Base-by-base conservation (phyloP, 1,284 basidiomycete genomes). In the Ganoderma leucocontextum region DNA sequence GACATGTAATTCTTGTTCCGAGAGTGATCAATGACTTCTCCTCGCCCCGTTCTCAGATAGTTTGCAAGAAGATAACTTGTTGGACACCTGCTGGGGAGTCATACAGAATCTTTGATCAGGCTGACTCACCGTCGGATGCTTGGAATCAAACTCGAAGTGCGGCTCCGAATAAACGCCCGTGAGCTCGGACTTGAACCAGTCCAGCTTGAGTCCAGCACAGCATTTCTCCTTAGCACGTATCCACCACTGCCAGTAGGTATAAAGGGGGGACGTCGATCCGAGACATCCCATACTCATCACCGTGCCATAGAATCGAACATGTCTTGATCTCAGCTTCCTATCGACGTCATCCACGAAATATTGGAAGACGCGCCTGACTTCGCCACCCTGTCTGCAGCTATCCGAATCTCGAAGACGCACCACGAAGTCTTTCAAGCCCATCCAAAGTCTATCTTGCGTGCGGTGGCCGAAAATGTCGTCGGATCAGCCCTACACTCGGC, bases 401-500 rank as follows among this genome's bases (percentile, higher is more conserved):
- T 81, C 61, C 73, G 77, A 4, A 70, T 76, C 15, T 80, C 78
- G 35, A 82, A 80, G 65, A 62, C 66, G 8, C 65, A 81, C 44
- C 75, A 83, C 62, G 64, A 71, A 39, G 77, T 80, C 69, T 84
- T 80, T 68, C 62, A 76, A 38, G 58, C 67, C 2, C 80, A 76
- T 41, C 78, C 81, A 1, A 76, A 73, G 29, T 80, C 80, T 2
- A 78, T 81, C 42, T 57, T 79, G 2, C 70, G 73, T 33, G 70
- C 78, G 4, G 79, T 85, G 17, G 74, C 80, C 3, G 70, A 72
- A 22, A 83, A 83, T 66, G 69, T 79, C 4, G 71, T 78, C 4
- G 84, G 82, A 9, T 74, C 77, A 2, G 77, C 77, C 0, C 60
- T 79, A 0, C 74, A 78, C 7, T 73, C 80, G 19, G 82, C 83